Conservation (phyloP, 345 rosid genomes). For the Rhodamnia argentea region DNA sequence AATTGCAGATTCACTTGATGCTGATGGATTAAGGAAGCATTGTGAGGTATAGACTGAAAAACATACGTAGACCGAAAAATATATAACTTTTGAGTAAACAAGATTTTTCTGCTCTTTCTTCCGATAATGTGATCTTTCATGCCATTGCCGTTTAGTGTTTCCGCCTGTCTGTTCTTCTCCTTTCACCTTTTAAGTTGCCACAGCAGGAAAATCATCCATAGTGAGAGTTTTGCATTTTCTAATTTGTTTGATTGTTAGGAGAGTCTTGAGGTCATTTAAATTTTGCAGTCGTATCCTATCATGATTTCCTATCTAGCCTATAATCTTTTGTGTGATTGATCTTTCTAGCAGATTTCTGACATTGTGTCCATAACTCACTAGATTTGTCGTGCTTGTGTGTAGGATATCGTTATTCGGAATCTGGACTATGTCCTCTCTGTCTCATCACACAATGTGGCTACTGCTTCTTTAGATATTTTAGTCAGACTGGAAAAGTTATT, state of each 20-base stretch:
- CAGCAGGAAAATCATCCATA: neutral
- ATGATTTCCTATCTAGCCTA: neutral
- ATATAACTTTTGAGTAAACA: neutral
- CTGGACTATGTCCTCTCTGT: slow-evolving; percentile 73
- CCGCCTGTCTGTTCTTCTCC: neutral
- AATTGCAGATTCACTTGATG: slow-evolving; percentile 91
- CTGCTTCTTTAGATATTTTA: slow-evolving; percentile 60
- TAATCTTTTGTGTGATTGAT: neutral
- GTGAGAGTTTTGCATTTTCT: neutral
- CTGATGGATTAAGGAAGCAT: slow-evolving; percentile 69
- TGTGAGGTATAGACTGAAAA: slow-evolving; percentile 57
- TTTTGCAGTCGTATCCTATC: neutral
- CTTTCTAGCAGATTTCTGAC: neutral
- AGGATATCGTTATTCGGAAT: slow-evolving; percentile 81
- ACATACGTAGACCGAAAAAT: neutral
- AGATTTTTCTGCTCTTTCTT: neutral
- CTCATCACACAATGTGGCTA: slow-evolving; percentile 60
- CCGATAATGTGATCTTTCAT: neutral
- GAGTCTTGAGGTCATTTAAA: neutral
- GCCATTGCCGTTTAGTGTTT: neutral
- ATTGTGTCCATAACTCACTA: neutral
- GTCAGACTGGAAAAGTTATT: slow-evolving; percentile 71
- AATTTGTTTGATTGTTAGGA: neutral
- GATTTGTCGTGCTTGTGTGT: slow-evolving; percentile 5
- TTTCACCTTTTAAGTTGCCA: neutral